Conservation (phyloP, 805 yeast species). For the Yarrowia divulgata region DNA sequence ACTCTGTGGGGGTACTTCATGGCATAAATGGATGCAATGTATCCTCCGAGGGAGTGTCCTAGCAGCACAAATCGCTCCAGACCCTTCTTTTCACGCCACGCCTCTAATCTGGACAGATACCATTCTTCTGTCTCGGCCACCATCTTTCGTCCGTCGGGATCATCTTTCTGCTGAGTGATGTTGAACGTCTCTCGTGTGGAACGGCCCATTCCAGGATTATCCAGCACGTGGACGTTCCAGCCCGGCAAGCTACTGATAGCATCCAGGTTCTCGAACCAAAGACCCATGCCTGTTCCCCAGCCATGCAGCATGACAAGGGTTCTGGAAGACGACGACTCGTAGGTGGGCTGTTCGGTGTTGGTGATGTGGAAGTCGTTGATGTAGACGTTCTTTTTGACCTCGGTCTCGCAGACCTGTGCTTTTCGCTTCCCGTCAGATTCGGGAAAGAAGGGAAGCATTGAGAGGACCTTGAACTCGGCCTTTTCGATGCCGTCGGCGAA, state of each 20-base stretch:
- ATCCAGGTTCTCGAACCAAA: conserved; percentile 68
- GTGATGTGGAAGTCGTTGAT: conserved; percentile 34
- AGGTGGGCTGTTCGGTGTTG: neutral
- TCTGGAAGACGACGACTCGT: conserved; percentile 5
- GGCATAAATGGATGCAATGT: conserved; percentile 70
- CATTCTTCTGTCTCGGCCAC: conserved; percentile 50
- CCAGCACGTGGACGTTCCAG: conserved; percentile 68
- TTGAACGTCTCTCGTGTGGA: conserved; percentile 61
- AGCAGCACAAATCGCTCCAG: conserved; percentile 65
- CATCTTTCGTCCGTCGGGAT: conserved; percentile 30
- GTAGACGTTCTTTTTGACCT: neutral
- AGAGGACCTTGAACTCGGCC: conserved; percentile 56
- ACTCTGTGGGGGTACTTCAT: conserved; percentile 63
- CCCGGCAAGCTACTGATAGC: conserved; percentile 60
- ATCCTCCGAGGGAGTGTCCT: conserved; percentile 85
- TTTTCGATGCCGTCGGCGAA: conserved; percentile 44
- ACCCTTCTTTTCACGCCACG: conserved; percentile 63
- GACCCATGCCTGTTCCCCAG: conserved; percentile 79
- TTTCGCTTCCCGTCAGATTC: conserved; percentile 17
- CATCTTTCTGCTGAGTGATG: conserved; percentile 24
- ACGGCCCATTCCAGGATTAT: conserved; percentile 74
- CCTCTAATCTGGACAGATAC: conserved; percentile 63
- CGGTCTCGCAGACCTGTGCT: conserved; percentile 16
- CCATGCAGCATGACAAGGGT: conserved; percentile 74
- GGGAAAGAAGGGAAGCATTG: conserved; percentile 55